These are phyloP conservation scores for Candida tammaniensis DNA, from an alignment of 805 yeast species.

Conservation along the genomic window DNA sequence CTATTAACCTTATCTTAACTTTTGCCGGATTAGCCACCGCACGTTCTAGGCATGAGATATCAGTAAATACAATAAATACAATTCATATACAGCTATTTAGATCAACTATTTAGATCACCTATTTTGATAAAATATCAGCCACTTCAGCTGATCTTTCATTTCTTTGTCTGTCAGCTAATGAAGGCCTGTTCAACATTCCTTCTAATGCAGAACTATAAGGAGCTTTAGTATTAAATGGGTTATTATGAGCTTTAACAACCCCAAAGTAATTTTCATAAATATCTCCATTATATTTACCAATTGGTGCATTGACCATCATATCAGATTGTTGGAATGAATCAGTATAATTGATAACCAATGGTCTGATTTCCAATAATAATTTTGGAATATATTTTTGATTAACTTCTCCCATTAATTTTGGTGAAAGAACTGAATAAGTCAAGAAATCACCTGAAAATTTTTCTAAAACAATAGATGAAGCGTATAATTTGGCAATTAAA, in stretches of 20 bases:
- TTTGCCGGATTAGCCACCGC: too few species aligned
- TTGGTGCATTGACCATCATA: slow-evolving; percentile 39
- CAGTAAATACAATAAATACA: too few species aligned
- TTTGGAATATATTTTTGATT: slow-evolving; percentile 27
- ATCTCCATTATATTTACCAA: slow-evolving; percentile 43
- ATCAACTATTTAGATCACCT: slow-evolving; percentile 16
- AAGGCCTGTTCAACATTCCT: slow-evolving; percentile 39
- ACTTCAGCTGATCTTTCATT: slow-evolving; percentile 34
- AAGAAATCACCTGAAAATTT: slow-evolving; percentile 37
- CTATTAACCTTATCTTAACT: too few species aligned
- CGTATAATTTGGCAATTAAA: slow-evolving; percentile 32
- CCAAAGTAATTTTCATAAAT: slow-evolving; percentile 42
- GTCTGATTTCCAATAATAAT: slow-evolving; percentile 36
- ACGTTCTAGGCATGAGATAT: too few species aligned
- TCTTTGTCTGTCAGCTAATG: slow-evolving; percentile 36
- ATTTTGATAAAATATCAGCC: slow-evolving; percentile 23
- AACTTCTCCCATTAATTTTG: slow-evolving; percentile 26
- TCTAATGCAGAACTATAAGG: slow-evolving; percentile 38
- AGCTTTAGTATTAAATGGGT: slow-evolving; percentile 35
- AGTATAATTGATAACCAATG: slow-evolving; percentile 38
- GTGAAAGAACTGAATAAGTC: slow-evolving; percentile 30
- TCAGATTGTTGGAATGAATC: slow-evolving; percentile 45
- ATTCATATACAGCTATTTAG: too few species aligned
- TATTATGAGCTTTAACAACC: slow-evolving; percentile 33
- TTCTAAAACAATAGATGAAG: slow-evolving; percentile 29